Evolutionary conservation across 2,329 filamentous ascomycete genomes (phyloP).

Genomic region (Paracoccidioides lutzii): DNA sequence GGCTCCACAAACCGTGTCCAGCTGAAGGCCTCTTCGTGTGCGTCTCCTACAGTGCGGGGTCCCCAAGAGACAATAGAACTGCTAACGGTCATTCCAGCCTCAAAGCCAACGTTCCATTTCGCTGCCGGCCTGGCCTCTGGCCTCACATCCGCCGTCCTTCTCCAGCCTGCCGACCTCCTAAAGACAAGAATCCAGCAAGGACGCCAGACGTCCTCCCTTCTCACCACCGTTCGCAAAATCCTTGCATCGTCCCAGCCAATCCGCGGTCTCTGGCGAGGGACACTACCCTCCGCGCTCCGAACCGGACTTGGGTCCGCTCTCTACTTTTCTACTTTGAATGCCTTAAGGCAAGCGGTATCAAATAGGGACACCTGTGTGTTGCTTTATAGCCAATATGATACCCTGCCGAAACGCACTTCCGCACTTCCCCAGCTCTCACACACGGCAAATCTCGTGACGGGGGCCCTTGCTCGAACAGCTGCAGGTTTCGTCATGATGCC

Average conservation of each 20-base stretch:
- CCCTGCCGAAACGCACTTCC: slow-evolving; percentile 41
- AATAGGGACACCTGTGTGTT: slow-evolving; percentile 26
- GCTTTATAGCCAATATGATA: slow-evolving; percentile 22
- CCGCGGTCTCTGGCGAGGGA: slow-evolving; percentile 77
- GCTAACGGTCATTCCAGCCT: slow-evolving; percentile 16
- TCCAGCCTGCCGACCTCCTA: slow-evolving; percentile 90
- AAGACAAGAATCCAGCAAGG: slow-evolving; percentile 95
- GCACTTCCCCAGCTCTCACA: slow-evolving; percentile 72
- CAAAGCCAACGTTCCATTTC: slow-evolving; percentile 60
- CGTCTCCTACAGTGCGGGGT: neutral
- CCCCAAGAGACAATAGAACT: neutral
- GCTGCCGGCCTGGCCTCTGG: slow-evolving; percentile 77
- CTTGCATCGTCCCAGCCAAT: slow-evolving; percentile 53
- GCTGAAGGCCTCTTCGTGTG: slow-evolving; percentile 7
- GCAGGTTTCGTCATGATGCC: slow-evolving; percentile 92
- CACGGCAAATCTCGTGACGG: slow-evolving; percentile 71
- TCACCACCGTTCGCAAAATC: slow-evolving; percentile 56
- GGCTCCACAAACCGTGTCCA: slow-evolving; percentile 5
- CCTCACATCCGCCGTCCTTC: slow-evolving; percentile 71
- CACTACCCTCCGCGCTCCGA: slow-evolving; percentile 79
- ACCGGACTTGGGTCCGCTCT: slow-evolving; percentile 87
- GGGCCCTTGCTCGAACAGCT: slow-evolving; percentile 68
- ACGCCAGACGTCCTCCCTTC: slow-evolving; percentile 51
- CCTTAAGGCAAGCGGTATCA: slow-evolving; percentile 57
- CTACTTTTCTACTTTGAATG: slow-evolving; percentile 83